Percentiles rank a stretch among this genome's conserved stretches.
These are phyloP conservation scores for Phalaenopsis aphrodite DNA, from an alignment of 106 monocot genomes.

Conservation along the genomic window DNA sequence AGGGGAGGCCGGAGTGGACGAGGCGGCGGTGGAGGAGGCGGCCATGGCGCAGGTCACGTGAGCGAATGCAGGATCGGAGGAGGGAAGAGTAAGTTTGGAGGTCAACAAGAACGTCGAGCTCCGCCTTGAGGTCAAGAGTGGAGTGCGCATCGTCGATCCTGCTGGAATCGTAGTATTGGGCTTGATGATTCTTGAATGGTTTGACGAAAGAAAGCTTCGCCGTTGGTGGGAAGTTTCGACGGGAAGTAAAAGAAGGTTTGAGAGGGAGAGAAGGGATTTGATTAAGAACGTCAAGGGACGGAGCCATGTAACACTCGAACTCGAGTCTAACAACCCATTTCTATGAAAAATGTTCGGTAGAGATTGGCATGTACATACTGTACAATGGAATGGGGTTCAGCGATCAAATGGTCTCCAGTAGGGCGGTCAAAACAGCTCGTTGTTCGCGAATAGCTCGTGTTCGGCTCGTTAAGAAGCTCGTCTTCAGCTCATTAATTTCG, in stretches of 20 bases:
- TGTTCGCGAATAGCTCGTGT: too few species aligned
- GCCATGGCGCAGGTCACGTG: conserved; percentile 46
- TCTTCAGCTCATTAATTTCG: too few species aligned
- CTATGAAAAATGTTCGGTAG: too few species aligned
- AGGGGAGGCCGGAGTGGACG: conserved; percentile 25
- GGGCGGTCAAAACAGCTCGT: too few species aligned
- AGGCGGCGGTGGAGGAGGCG: conserved; percentile 48
- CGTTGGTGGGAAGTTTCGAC: not conserved
- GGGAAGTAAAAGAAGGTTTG: not conserved
- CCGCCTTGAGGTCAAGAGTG: conserved; percentile 27
- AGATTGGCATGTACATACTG: too few species aligned
- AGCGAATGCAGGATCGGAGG: conserved; percentile 55
- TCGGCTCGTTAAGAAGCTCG: too few species aligned
- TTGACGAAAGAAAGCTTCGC: not conserved
- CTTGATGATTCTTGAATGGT: conserved; percentile 25
- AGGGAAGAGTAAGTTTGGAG: conserved; percentile 42
- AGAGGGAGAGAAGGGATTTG: not conserved
- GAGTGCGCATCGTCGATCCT: conserved; percentile 26
- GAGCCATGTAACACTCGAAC: not conserved
- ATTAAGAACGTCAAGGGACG: not conserved
- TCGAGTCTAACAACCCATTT: too few species aligned
- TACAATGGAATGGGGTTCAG: too few species aligned
- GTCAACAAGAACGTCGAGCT: conserved; percentile 27
- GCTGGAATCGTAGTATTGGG: conserved; percentile 27
- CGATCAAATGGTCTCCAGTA: too few species aligned